Base-by-base conservation (phyloP, 176 grass and related monocot genomes). In the Avena sativa region DNA sequence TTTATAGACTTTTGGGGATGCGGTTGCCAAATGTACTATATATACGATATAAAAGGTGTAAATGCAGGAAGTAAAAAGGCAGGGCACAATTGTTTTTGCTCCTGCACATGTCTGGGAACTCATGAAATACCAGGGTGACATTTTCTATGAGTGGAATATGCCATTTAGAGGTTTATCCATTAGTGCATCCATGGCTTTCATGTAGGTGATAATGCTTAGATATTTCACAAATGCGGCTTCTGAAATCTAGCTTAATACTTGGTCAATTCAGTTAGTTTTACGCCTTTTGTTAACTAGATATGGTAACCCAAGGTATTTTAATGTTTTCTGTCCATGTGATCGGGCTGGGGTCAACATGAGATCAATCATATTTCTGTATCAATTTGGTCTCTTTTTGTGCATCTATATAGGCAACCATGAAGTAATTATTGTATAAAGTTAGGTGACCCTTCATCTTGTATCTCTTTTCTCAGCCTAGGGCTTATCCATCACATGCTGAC, bases 401-500 rank as follows among this genome's bases (percentile, higher is more conserved):
- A 5, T 83, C 2, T n/a, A 72, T 17, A 81, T 66, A 11, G 43
- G 44, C n/a, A 50, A 14, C 4, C 32, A 58, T 1, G 0, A 50
- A 11, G 17, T 71, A 71, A 71, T 52, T 72, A 69, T 61, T n/a
- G 56, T 74, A 43, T 74, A 44, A 74, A 76, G 7, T 61, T 76
- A 30, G 12, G 74, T 84, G 34, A 83, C 55, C 48, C 30, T 28
- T 71, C 16, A 49, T 58, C 8, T 58, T 84, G 72, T 72, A 5
- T 67, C 17, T 84, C 66, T 55, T 73, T 91, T 28, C 90, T 88
- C 90, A 99, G 96, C 73, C 73, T 30, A 92, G 89, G 74, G 11
- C 91, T 86, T 93, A 93, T 83, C 84, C 70, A 46, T 58, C 76
- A 4, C 96, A 92, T 83, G 64, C 82, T 76, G 97, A 99, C 57